Evolutionary conservation across 371 early-diverging fungal genomes (phyloP), one percentile per base, ranked within the genome.

Genomic region (Syncephalis plumigaleata): DNA sequence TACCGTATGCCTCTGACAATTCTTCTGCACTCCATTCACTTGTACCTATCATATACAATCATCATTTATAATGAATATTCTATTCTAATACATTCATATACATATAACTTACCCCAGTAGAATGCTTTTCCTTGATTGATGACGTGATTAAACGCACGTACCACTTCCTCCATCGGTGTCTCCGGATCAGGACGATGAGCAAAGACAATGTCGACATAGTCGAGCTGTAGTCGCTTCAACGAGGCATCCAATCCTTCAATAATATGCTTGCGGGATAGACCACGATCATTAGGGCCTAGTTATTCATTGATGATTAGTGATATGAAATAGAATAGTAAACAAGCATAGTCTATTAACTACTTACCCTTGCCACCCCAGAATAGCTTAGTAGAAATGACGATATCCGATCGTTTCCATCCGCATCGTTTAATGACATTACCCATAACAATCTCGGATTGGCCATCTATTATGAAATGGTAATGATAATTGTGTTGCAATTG

Each of bases 1-100:
- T 69, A 26, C 65, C 58, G 47, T 77, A 70, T 2, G 90, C 90
- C 50, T 89, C 85, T 15, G 70, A 66, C 50, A 88, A 71, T 56
- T 84, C 73, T 57, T 80, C 75, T 0, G 82, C 73, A 18, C 75
- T 73, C 90, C 90, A 89, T 65, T 89, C 90, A 25, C 75, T 75
- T 1, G 85, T 84, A 1, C 55, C 55, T 52, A 39, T 15, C 16
- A 46, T 17, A n/a, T 9, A 7, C 11, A 31, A 31, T 31, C 4
- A 31, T 7, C 31, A 31, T 31, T 31, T 31, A 31, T 11, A 31
- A 31, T 31, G 11, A 7, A 31, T 11, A 7, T 4, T 31, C 31
- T 7, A 31, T 31, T 31, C 37, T 13, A 44, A 18, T 26, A 21
- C 13, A 31, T 31, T 11, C 31, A 31, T 31, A n/a, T n/a, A n/a